phyloP scores from a whole-genome alignment of 164 flowering plant genomes.

The Sextonia rubra region DNA sequence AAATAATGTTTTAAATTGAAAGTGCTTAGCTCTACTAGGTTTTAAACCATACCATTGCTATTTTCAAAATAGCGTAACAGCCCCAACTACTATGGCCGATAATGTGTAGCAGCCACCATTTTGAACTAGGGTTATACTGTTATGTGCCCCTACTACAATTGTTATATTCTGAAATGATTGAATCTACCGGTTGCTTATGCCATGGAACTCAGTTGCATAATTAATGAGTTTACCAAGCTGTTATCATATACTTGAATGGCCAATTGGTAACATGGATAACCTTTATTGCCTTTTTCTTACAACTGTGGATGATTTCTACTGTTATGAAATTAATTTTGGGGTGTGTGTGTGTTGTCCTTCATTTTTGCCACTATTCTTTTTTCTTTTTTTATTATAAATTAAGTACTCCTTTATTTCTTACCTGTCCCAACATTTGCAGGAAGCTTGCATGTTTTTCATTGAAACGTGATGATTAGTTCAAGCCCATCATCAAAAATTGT shows the following conservation, averaged over 20 bases:
- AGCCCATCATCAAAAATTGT: conserved; percentile 10
- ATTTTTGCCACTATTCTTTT: background rate
- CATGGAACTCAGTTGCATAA: background rate
- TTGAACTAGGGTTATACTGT: too few species aligned
- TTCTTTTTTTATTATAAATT: too few species aligned
- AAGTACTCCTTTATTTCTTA: background rate
- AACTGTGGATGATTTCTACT: background rate
- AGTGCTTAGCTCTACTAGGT: too few species aligned
- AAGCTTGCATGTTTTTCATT: conserved; percentile 6
- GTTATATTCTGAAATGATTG: too few species aligned
- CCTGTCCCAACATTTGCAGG: conserved; percentile 11
- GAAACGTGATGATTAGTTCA: conserved; percentile 12
- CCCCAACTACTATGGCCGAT: too few species aligned
- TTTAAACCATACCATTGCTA: too few species aligned
- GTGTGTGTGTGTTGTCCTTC: background rate
- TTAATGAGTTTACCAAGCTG: background rate
- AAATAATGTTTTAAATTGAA: too few species aligned
- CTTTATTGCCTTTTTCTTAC: background rate
- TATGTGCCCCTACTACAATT: too few species aligned
- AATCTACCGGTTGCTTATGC: too few species aligned
- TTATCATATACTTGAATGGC: background rate
- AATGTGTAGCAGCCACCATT: too few species aligned
- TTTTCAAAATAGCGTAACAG: too few species aligned
- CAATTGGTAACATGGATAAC: background rate
- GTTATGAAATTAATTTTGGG: too few species aligned